These are phyloP conservation scores for Kwoniella heveanensis DNA, from an alignment of 768 basidiomycete genomes.

Conservation along the genomic window DNA sequence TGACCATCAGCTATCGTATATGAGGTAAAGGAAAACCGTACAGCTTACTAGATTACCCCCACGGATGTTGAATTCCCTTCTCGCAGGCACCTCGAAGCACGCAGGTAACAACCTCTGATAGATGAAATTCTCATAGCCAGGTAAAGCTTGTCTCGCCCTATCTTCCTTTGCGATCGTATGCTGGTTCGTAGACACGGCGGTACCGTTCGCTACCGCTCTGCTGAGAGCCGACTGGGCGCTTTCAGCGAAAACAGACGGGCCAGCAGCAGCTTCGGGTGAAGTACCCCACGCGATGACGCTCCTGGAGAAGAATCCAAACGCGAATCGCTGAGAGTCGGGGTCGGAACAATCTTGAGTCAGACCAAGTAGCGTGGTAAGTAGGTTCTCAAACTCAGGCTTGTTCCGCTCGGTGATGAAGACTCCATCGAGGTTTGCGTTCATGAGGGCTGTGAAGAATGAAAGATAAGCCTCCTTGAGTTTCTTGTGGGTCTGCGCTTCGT, in stretches of 20 bases:
- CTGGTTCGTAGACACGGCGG: conserved; percentile 42
- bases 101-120: conserved; percentile 82
- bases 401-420: conserved; percentile 90
- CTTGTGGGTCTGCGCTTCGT: conserved; percentile 74
- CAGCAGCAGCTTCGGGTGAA: conserved; percentile 38
- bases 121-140: conserved; percentile 88
- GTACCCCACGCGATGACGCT: conserved; percentile 57
- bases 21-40: too few species aligned
- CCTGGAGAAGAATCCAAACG: conserved; percentile 70
- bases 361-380: conserved; percentile 73
- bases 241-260: conserved; percentile 47
- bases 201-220: conserved; percentile 45
- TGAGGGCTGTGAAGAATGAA: conserved; percentile 73
- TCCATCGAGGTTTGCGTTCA: conserved; percentile 75
- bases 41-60: conserved; percentile 77
- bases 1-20: too few species aligned
- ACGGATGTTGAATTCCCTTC: conserved; percentile 78
- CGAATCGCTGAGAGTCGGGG: conserved; percentile 72
- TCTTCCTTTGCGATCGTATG: conserved; percentile 57
- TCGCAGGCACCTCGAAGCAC: conserved; percentile 77
- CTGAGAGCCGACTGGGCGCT: conserved; percentile 58
- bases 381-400: conserved; percentile 64
- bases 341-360: conserved; percentile 78
- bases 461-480: conserved; percentile 90
- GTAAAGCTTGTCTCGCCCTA: conserved; percentile 59